These are phyloP conservation scores for Ophiobolus disseminans DNA, from an alignment of 2,329 filamentous ascomycete genomes.

Conservation along the genomic window DNA sequence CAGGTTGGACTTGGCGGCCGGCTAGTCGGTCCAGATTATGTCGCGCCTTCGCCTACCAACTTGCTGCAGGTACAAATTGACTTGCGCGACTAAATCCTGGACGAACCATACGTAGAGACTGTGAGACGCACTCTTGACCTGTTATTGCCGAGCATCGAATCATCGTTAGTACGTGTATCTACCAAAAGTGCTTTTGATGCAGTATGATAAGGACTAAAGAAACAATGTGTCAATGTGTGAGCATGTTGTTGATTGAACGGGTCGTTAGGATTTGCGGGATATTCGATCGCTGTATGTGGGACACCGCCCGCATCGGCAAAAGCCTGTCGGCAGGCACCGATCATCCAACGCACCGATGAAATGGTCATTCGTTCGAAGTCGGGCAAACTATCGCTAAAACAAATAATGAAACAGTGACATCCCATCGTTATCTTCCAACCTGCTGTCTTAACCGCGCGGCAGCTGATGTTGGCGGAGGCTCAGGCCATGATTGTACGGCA, in stretches of 20 bases:
- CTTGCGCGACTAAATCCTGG: not conserved
- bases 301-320: not conserved
- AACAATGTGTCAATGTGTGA: not conserved
- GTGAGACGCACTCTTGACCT: too few relatives aligned
- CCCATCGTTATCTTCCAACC: constrained; percentile 55
- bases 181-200: too few relatives aligned
- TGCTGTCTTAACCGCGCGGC: constrained; percentile 69
- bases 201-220: not conserved
- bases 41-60: constrained; percentile 25
- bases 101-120: not conserved
- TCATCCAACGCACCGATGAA: not conserved
- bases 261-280: not conserved
- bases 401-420: constrained; percentile 1
- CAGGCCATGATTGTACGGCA: constrained; percentile 85
- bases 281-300: not conserved
- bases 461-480: constrained; percentile 59
- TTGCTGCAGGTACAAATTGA: constrained; percentile 31
- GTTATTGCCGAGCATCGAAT: too few relatives aligned
- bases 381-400: not conserved
- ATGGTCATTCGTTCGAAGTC: constrained; percentile 3
- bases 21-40: constrained; percentile 11
- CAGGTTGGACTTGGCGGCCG: constrained; percentile 11
- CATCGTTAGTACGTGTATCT: too few relatives aligned
- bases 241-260: not conserved
- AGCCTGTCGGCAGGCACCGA: not conserved